Percentiles rank a stretch among this genome's conserved stretches.
phyloP scores from a whole-genome alignment of 768 basidiomycete genomes.

The Candolleomyces aberdarensis region DNA sequence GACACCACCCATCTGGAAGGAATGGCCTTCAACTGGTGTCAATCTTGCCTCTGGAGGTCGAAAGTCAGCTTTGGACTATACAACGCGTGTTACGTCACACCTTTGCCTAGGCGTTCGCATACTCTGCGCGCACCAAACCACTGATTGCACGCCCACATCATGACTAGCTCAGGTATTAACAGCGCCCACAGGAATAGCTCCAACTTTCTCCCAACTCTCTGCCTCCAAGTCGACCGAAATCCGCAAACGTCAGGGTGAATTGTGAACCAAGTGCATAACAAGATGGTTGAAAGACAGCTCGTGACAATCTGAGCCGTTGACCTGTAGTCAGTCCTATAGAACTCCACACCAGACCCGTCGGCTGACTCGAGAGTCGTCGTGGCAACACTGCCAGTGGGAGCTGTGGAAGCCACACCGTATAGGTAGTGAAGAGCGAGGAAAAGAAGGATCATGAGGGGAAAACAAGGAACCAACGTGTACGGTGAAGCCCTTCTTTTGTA shows the following conservation, averaged over 20 bases:
- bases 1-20: conserved; percentile 28
- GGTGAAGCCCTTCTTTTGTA: too few relatives aligned
- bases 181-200: conserved; percentile 18
- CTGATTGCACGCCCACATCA: conserved; percentile 22
- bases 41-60: neutral
- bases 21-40: conserved; percentile 18
- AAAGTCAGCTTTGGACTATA: neutral
- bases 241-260: conserved; percentile 21
- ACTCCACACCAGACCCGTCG: too few relatives aligned
- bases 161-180: conserved; percentile 24
- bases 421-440: too few relatives aligned
- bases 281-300: conserved; percentile 10
- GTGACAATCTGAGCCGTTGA: too few relatives aligned
- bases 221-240: conserved; percentile 4
- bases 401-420: too few relatives aligned
- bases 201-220: conserved; percentile 8
- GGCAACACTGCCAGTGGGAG: too few relatives aligned
- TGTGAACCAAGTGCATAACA: conserved; percentile 19
- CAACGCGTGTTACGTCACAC: neutral
- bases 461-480: too few relatives aligned
- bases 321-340: too few relatives aligned
- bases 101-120: neutral
- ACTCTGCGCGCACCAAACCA: conserved; percentile 12
- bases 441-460: too few relatives aligned
- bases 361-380: too few relatives aligned